Evolutionary conservation across 129 eudicot species (phyloP).

Genomic region (Mikania micrantha): DNA sequence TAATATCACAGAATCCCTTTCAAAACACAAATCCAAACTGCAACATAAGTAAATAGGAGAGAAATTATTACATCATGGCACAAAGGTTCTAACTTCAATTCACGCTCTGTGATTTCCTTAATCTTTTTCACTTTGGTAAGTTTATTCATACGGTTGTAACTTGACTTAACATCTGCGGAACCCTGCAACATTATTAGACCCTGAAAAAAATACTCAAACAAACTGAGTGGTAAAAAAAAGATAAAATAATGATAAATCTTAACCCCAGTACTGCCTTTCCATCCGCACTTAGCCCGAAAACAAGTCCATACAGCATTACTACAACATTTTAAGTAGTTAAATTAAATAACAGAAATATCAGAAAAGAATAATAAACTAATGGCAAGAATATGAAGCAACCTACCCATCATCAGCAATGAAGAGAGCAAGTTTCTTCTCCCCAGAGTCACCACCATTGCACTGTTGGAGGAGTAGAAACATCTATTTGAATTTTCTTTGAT

Average conservation of each 20-base stretch:
- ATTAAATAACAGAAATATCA: background rate
- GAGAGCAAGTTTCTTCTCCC: conserved; percentile 52
- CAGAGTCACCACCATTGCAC: conserved; percentile 64
- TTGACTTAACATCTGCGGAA: conserved; percentile 37
- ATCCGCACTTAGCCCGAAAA: conserved; percentile 70
- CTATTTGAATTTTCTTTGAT: background rate
- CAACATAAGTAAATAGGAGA: background rate
- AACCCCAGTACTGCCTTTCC: conserved; percentile 63
- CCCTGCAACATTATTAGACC: conserved; percentile 39
- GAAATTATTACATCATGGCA: conserved; percentile 20
- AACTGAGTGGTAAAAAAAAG: background rate
- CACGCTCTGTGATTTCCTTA: conserved; percentile 32
- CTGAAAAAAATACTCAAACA: background rate
- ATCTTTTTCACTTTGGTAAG: conserved; percentile 26
- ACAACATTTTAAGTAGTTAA: conserved; percentile 7
- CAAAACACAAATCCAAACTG: background rate
- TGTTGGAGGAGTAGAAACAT: conserved; percentile 13
- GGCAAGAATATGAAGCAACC: background rate
- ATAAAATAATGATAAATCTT: background rate
- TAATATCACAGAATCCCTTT: background rate
- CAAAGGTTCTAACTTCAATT: conserved; percentile 56
- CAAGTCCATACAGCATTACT: conserved; percentile 58
- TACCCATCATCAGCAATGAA: conserved; percentile 53
- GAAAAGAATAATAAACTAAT: conserved; percentile 2
- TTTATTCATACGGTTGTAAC: conserved; percentile 34